Conservation (phyloP, 805 yeast species). For the Hanseniaspora pseudoguilliermondii region DNA sequence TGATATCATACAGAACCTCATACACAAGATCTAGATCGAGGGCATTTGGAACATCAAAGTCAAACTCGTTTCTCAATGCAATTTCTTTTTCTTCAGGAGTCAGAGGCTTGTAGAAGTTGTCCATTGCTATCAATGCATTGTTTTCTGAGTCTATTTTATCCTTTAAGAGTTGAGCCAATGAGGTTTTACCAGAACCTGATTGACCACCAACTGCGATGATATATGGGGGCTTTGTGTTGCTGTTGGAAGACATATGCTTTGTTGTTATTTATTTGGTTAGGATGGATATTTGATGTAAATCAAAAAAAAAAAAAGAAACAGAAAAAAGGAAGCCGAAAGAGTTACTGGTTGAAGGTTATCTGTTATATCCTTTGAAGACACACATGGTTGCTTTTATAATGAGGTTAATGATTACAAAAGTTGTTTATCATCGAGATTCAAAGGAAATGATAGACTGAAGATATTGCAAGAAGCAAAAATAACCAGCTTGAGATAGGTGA, state of each 20-base stretch:
- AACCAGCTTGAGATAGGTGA: too few species aligned
- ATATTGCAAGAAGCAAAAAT: neutral
- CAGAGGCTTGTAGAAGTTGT: slow-evolving; percentile 78
- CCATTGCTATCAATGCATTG: slow-evolving; percentile 82
- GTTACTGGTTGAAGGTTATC: too few species aligned
- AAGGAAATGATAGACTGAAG: neutral
- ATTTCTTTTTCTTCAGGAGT: slow-evolving; percentile 41
- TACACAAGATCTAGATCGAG: slow-evolving; percentile 64
- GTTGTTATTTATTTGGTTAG: neutral
- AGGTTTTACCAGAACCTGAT: slow-evolving; percentile 87
- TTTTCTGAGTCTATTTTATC: slow-evolving; percentile 76
- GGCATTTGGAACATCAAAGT: slow-evolving; percentile 80
- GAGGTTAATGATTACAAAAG: too few species aligned
- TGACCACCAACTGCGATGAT: slow-evolving; percentile 80
- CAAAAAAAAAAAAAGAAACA: too few species aligned
- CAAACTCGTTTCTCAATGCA: slow-evolving; percentile 64
- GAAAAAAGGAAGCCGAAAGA: too few species aligned
- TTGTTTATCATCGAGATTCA: too few species aligned
- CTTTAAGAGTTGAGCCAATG: slow-evolving; percentile 74
- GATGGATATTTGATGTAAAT: neutral
- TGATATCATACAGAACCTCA: slow-evolving; percentile 50
- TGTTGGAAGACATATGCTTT: neutral
- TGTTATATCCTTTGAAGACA: too few species aligned
- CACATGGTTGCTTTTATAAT: too few species aligned
- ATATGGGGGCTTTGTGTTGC: slow-evolving; percentile 41